Conservation (phyloP, 148 eudicot genomes). For the Rhododendron griersonianum region DNA sequence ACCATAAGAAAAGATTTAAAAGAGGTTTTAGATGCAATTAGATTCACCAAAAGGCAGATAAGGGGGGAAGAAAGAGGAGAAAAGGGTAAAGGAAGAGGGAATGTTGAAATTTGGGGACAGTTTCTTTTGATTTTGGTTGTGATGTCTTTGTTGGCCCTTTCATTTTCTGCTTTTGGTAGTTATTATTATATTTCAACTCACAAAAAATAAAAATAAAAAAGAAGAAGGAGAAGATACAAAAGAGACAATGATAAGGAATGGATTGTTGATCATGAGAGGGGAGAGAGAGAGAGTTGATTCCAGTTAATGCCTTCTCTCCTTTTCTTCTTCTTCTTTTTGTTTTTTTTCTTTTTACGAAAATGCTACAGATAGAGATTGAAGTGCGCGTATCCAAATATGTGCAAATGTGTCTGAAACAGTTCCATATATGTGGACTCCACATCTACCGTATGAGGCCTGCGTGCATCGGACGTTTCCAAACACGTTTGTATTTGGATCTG, state of each 20-base stretch:
- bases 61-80: constrained; percentile 4
- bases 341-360: background rate
- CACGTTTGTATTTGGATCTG: background rate
- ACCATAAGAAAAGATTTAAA: background rate
- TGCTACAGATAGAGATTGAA: background rate
- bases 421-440: background rate
- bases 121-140: constrained; percentile 29
- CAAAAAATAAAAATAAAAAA: constrained; percentile 4
- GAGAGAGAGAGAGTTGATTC: constrained; percentile 15
- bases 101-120: constrained; percentile 24
- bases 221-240: constrained; percentile 9
- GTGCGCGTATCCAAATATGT: background rate
- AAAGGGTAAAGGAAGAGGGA: background rate
- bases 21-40: constrained; percentile 13
- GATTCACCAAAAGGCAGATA: constrained; percentile 6
- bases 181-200: constrained; percentile 15
- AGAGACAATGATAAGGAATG: constrained; percentile 5
- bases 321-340: too few species aligned
- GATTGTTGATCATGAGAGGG: background rate
- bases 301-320: constrained; percentile 20
- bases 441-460: background rate
- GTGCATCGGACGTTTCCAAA: background rate
- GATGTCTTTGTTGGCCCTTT: constrained; percentile 27
- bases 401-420: background rate
- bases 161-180: constrained; percentile 21